Evolutionary conservation across 768 basidiomycete species (phyloP), one percentile per base, ranked within the genome.

Genomic region (Tulasnella sp.): DNA sequence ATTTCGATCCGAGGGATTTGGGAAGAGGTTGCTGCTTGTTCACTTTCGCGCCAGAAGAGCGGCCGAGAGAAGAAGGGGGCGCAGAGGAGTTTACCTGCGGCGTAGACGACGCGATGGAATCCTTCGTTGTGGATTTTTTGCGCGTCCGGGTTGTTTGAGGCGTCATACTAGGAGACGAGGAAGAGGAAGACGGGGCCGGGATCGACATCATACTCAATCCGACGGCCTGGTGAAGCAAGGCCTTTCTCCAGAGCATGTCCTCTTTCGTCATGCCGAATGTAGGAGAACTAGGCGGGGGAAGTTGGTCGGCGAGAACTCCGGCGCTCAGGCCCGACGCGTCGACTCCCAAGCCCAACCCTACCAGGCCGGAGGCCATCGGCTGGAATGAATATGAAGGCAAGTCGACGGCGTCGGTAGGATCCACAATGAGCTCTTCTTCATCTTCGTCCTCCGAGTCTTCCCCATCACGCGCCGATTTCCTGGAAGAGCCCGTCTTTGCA

Each of bases 331-430:
- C 77, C 40, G 81, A 76, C 9, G 75, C 80, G 37, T 72, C 81
- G 42, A 77, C 75, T 34, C 72, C 37, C 44, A 80, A 81, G 48
- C 72, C 78, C 40, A 80, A 58, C 44, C 79, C 79, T 44, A 48
- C 72, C 8, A 80, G 31, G 5, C 24, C 64, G 28, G 80, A 83
- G 75, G 78, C 81, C 82, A 79, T 82, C 75, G 54, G 83, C 69
- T 72, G 80, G 77, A 80, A 83, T 40, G 74, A 75, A 77, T 82
- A 82, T 7, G 89, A 91, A 0, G 94, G 94, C 46, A 95, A 84
- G 84, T 96, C 94, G 48, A 96, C 94, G 37, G 89, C 90, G 83
- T 95, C 95, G 37, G 94, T 96, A 16, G 94, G 94, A 86, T 96
- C 94, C 83, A 81, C 74, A 31, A 95, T 91, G 78, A 93, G 88